Percentiles rank a stretch among this genome's conserved stretches.
phyloP scores from a whole-genome alignment of 805 yeast species.

The Brettanomyces sp. region DNA sequence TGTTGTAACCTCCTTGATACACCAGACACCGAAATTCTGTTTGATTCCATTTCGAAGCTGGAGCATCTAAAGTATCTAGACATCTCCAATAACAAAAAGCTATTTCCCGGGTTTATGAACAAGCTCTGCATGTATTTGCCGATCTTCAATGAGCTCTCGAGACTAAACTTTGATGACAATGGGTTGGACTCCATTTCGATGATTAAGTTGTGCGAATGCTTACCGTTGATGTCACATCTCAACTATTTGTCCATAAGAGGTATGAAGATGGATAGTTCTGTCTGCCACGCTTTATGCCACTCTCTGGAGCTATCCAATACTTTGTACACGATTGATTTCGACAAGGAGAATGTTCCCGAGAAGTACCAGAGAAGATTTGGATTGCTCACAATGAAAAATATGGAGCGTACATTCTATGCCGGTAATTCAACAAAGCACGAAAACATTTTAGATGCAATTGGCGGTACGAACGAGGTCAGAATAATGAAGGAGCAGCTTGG shows the following conservation, averaged over 20 bases:
- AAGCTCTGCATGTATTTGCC: conserved; percentile 60
- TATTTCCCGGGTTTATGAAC: conserved; percentile 56
- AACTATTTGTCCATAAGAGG: conserved; percentile 65
- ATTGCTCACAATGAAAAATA: conserved; percentile 71
- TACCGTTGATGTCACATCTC: conserved; percentile 59
- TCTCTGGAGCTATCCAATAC: conserved; percentile 59
- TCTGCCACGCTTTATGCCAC: conserved; percentile 57
- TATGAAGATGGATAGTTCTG: conserved; percentile 48
- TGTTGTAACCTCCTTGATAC: conserved; percentile 49
- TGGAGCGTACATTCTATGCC: conserved; percentile 47
- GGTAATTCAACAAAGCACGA: conserved; percentile 3
- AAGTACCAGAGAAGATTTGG: conserved; percentile 65
- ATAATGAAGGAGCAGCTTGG: conserved; percentile 4
- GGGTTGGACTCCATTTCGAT: conserved; percentile 47
- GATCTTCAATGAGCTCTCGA: conserved; percentile 47
- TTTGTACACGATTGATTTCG: conserved; percentile 62
- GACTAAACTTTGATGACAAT: conserved; percentile 68
- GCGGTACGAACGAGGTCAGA: conserved; percentile 9
- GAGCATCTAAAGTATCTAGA: conserved; percentile 66
- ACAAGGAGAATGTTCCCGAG: conserved; percentile 50
- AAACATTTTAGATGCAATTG: conserved; percentile 5
- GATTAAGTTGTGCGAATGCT: conserved; percentile 51
- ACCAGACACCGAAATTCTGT: conserved; percentile 39
- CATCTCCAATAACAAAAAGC: conserved; percentile 54
- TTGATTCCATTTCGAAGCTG: conserved; percentile 40